Percentiles rank a stretch among this genome's conserved stretches.
These are phyloP conservation scores for Termitomyces bulborhizus DNA, from an alignment of 768 basidiomycete species.

Conservation along the genomic window DNA sequence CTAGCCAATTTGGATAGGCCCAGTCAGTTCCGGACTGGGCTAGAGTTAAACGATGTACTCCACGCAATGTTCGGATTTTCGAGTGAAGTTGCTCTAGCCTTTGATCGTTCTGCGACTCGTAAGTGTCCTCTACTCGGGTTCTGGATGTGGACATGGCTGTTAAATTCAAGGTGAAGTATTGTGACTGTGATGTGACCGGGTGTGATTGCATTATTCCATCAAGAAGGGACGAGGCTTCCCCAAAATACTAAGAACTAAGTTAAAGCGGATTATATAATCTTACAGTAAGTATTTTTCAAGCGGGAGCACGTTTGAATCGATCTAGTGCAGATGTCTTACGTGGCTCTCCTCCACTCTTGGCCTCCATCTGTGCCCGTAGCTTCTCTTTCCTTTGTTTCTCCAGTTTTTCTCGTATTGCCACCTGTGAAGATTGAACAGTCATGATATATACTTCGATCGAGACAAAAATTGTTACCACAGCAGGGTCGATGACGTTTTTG, in stretches of 20 bases:
- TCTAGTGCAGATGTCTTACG: constrained; percentile 34
- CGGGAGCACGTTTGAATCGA: constrained; percentile 27
- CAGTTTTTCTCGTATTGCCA: constrained; percentile 64
- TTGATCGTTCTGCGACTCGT: constrained; percentile 84
- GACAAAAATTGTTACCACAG: constrained; percentile 39
- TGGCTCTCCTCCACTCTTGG: constrained; percentile 22
- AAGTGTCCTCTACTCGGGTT: constrained; percentile 57
- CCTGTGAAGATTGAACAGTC: constrained; percentile 19
- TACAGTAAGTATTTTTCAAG: constrained; percentile 1
- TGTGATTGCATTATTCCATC: too few relatives aligned
- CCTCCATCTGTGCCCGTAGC: constrained; percentile 25
- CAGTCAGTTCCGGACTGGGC: neutral
- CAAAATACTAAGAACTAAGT: too few relatives aligned
- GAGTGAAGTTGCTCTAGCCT: constrained; percentile 78
- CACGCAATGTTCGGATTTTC: constrained; percentile 75
- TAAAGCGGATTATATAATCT: neutral
- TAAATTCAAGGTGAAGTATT: neutral
- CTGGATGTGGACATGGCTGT: constrained; percentile 36
- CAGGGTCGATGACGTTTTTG: constrained; percentile 91
- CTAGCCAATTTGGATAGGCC: constrained; percentile 26
- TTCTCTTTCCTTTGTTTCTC: constrained; percentile 51
- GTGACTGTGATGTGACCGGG: neutral
- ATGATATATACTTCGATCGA: neutral
- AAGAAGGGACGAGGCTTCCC: too few relatives aligned
- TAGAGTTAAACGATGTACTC: constrained; percentile 37